Conservation (phyloP, 352 stramenopile species). For the Globisporangium parvum region DNA sequence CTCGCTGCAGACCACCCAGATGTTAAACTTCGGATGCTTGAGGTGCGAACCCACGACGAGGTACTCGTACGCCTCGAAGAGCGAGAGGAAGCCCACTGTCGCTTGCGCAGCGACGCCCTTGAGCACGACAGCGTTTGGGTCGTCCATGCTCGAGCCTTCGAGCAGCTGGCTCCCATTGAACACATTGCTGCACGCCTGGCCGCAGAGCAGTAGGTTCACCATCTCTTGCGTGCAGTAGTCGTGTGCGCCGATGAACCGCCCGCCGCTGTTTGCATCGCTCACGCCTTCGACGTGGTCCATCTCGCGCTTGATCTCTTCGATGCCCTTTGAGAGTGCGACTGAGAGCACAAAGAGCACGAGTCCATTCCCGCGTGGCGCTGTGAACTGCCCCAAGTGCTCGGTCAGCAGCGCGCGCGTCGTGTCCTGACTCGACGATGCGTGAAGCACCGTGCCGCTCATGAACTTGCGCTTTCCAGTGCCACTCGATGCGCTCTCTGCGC, state of each 20-base stretch:
- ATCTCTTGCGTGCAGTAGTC: slow-evolving; percentile 93
- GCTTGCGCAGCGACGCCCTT: slow-evolving; percentile 51
- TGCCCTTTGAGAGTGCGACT: slow-evolving; percentile 56
- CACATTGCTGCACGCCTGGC: slow-evolving; percentile 90
- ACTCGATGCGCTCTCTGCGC: background rate
- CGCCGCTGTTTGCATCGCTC: slow-evolving; percentile 19
- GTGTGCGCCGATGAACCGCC: slow-evolving; percentile 76
- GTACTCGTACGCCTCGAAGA: slow-evolving; percentile 91
- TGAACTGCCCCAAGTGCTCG: slow-evolving; percentile 39
- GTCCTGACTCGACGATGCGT: slow-evolving; percentile 25
- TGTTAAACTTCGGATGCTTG: slow-evolving; percentile 67
- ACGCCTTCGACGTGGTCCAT: slow-evolving; percentile 76
- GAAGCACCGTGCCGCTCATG: slow-evolving; percentile 31
- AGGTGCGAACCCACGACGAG: slow-evolving; percentile 74
- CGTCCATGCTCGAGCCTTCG: slow-evolving; percentile 48
- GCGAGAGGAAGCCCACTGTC: slow-evolving; percentile 84
- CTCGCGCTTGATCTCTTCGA: slow-evolving; percentile 54
- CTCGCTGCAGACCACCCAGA: slow-evolving; percentile 91
- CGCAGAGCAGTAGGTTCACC: slow-evolving; percentile 94
- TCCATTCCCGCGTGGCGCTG: slow-evolving; percentile 45
- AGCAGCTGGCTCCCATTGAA: slow-evolving; percentile 90
- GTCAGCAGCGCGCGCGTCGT: slow-evolving; percentile 30
- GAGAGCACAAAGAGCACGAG: slow-evolving; percentile 72
- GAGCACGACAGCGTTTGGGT: slow-evolving; percentile 60
- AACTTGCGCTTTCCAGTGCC: slow-evolving; percentile 33